Conservation (phyloP, 345 rosid species). For the Pistacia atlantica region DNA sequence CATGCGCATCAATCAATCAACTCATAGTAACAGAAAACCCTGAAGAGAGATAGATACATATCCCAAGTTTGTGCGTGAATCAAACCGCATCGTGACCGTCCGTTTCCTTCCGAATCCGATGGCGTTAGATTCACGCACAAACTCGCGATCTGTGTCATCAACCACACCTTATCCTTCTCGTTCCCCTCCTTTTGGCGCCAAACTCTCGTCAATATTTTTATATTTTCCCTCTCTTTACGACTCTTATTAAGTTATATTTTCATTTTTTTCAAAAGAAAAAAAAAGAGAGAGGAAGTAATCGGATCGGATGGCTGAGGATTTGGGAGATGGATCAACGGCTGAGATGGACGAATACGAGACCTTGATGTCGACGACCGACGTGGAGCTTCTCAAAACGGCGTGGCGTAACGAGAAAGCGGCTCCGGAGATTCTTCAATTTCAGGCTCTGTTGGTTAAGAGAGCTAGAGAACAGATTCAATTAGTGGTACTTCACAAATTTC, state of each 20-base stretch:
- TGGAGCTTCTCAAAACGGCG: slow-evolving; percentile 18
- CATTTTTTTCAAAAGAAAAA: neutral
- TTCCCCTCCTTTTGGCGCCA: slow-evolving; percentile 16
- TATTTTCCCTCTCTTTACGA: neutral
- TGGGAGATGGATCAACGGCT: slow-evolving; percentile 30
- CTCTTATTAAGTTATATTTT: neutral
- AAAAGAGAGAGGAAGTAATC: neutral
- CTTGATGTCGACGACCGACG: slow-evolving; percentile 20
- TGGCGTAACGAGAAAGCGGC: slow-evolving; percentile 23
- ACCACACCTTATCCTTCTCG: neutral
- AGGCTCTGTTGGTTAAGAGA: slow-evolving; percentile 15
- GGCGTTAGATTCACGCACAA: slow-evolving; percentile 45
- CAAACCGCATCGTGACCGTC: slow-evolving; percentile 32
- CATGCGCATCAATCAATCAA: neutral
- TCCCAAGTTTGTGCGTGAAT: slow-evolving; percentile 32
- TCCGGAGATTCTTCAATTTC: slow-evolving; percentile 20
- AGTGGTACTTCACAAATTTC: neutral
- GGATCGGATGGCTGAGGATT: slow-evolving; percentile 37
- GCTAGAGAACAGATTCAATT: slow-evolving; percentile 21
- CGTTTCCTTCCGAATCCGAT: neutral
- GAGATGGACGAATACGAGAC: slow-evolving; percentile 19
- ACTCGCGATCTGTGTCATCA: slow-evolving; percentile 28
- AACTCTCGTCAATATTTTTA: neutral
- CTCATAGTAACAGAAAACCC: neutral
- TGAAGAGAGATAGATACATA: slow-evolving; percentile 1